Evolutionary conservation across 2,329 filamentous ascomycete species (phyloP), one percentile per base, ranked within the genome.

Genomic region (Cadophora gregata): DNA sequence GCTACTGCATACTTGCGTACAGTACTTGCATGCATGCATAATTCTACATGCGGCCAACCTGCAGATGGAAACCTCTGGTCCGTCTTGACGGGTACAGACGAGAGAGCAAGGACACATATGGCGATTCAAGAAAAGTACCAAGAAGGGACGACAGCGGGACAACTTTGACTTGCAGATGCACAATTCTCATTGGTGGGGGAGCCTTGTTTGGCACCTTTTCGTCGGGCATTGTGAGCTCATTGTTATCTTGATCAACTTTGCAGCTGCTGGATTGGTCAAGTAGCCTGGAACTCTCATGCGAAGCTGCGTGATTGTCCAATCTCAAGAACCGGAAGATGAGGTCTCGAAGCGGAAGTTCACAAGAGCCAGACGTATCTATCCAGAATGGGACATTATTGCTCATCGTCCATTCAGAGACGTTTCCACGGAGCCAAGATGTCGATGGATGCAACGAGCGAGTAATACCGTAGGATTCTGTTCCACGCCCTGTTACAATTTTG

Each of bases 1-100:
- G 58, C 27, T 21, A 29, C 50, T 63, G 62, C 62, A 63, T 47
- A 56, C 24, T 36, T 50, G 25, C n/a, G n/a, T n/a, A n/a, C n/a
- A n/a, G n/a, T n/a, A n/a, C n/a, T n/a, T n/a, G n/a, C n/a, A n/a
- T n/a, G n/a, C 48, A 45, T 45, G 27, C 51, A 36, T 38, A 29
- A 25, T 27, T 42, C 9, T 63, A 19, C 36, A 55, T 42, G 10
- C 48, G 29, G 59, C 36, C 25, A 47, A n/a, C 27, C 47, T 48
- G 42, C n/a, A 50, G n/a, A 25, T 61, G 42, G 59, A 58, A 42
- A 38, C 45, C 38, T 25, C 45, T 60, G 33, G 42, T 47, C 56
- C 56, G 56, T 59, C 42, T 45, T 24, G 56, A 59, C 56, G 36
- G 56, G 56, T 53, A 29, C 27, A 33, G 55, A 58, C 21, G 21